These are phyloP conservation scores for Cruciata laevipes DNA, from an alignment of 257 asterid species.

Conservation along the genomic window DNA sequence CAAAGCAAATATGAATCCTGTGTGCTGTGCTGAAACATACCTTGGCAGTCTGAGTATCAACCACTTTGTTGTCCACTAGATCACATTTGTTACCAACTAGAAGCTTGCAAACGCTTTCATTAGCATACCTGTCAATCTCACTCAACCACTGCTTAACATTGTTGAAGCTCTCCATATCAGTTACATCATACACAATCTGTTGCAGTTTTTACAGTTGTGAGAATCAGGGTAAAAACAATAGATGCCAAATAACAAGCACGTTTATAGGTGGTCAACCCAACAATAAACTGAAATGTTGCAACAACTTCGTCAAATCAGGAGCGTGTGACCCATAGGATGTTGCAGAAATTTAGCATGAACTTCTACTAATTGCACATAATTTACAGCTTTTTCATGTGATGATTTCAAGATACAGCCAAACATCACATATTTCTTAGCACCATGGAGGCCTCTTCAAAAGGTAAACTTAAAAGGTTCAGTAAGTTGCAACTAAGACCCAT, in stretches of 20 bases:
- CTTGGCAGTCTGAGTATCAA: slow-evolving; percentile 80
- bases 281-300: neutral
- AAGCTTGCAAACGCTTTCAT: slow-evolving; percentile 96
- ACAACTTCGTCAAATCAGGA: neutral
- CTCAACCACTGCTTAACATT: slow-evolving; percentile 95
- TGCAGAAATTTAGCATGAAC: neutral
- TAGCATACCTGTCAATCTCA: slow-evolving; percentile 94
- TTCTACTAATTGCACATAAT: neutral
- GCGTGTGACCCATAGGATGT: neutral
- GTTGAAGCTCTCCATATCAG: slow-evolving; percentile 98
- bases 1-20: neutral
- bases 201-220: slow-evolving; percentile 18
- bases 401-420: neutral
- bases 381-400: neutral
- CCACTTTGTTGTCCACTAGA: slow-evolving; percentile 83
- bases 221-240: slow-evolving; percentile 12
- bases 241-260: neutral
- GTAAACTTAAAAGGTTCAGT: neutral
- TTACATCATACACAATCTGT: slow-evolving; percentile 91
- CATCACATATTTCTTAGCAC: neutral
- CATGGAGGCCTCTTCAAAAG: neutral
- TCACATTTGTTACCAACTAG: slow-evolving; percentile 96
- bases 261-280: neutral
- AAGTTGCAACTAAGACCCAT: neutral
- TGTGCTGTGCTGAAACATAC: slow-evolving; percentile 23